These are phyloP conservation scores for Vishniacozyma victoriae DNA, from an alignment of 768 basidiomycete genomes.

Conservation along the genomic window DNA sequence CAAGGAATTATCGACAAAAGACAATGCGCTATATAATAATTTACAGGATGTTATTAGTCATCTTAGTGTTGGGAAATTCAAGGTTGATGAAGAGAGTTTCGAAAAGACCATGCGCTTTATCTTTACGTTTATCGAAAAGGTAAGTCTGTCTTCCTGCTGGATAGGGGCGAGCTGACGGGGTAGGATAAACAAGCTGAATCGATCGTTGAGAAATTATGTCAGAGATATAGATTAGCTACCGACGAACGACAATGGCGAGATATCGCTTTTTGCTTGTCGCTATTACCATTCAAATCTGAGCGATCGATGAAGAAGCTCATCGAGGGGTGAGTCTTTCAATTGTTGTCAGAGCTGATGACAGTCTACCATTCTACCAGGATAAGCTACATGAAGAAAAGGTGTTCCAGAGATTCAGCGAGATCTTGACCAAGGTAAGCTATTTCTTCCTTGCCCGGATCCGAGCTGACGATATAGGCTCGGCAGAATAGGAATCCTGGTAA, in stretches of 20 bases:
- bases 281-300: conserved; percentile 95
- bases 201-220: conserved; percentile 95
- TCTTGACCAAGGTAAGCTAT: conserved; percentile 68
- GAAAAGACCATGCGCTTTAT: conserved; percentile 90
- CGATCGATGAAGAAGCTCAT: conserved; percentile 92
- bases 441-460: background rate
- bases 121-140: conserved; percentile 96
- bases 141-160: conserved; percentile 38
- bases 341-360: conserved; percentile 13
- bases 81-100: conserved; percentile 87
- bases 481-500: conserved; percentile 86
- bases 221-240: conserved; percentile 80
- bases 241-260: conserved; percentile 95
- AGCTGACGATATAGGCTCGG: conserved; percentile 57
- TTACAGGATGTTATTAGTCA: conserved; percentile 97
- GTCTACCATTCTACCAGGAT: conserved; percentile 86
- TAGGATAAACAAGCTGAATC: conserved; percentile 94
- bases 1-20: conserved; percentile 88
- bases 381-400: conserved; percentile 86
- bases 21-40: conserved; percentile 99
- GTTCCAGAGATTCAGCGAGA: conserved; percentile 75
- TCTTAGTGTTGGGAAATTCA: conserved; percentile 79
- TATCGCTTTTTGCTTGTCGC: conserved; percentile 87
- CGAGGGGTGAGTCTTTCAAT: conserved; percentile 54
- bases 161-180: background rate